Evolutionary conservation across 768 basidiomycete genomes (phyloP).

Genomic region (Podaxis carcinomalis): DNA sequence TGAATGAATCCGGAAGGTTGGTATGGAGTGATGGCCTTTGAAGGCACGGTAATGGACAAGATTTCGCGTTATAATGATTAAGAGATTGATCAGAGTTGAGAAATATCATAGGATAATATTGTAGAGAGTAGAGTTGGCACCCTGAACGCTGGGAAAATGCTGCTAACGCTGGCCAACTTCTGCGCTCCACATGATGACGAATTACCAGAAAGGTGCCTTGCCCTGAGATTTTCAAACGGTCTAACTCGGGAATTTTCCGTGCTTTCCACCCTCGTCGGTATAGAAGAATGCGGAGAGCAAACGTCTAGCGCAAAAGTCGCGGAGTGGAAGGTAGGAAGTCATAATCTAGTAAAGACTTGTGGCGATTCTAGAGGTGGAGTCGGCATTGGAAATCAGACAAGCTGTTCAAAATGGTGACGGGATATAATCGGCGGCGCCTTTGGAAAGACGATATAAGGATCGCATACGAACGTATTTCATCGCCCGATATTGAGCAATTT

Average conservation of each 20-base stretch:
- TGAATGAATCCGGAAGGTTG: too few relatives aligned
- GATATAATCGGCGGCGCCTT: too few relatives aligned
- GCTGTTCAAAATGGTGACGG: too few relatives aligned
- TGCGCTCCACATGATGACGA: background rate
- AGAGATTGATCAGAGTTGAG: too few relatives aligned
- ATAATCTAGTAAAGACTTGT: background rate
- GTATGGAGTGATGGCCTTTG: too few relatives aligned
- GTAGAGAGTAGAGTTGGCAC: background rate
- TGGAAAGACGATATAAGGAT: too few relatives aligned
- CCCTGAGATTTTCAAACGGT: background rate
- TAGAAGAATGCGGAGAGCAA: background rate
- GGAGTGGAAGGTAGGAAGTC: background rate
- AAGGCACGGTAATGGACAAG: too few relatives aligned
- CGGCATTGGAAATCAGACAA: background rate
- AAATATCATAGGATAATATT: too few relatives aligned
- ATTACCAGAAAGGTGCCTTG: background rate
- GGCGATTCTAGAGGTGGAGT: background rate
- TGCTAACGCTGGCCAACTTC: background rate
- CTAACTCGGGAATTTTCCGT: background rate
- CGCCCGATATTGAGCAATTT: too few relatives aligned
- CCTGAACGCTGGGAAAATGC: background rate
- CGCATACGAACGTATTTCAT: too few relatives aligned
- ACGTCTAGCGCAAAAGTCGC: background rate
- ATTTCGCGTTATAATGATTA: too few relatives aligned
- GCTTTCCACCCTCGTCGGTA: background rate